Base-by-base conservation (phyloP, 257 asterid species). In the Capsicum pubescens region DNA sequence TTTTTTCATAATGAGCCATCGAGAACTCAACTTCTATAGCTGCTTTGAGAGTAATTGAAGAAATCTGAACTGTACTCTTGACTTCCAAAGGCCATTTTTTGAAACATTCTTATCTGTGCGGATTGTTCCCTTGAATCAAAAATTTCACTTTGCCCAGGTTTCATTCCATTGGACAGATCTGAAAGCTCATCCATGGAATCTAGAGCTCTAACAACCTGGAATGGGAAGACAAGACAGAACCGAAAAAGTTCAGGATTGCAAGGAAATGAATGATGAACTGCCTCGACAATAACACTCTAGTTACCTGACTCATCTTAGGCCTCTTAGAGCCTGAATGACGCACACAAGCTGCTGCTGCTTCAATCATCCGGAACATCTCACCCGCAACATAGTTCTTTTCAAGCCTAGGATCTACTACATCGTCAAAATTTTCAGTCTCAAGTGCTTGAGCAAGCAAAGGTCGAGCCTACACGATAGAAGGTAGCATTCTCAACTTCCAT, bases 321-420 rank as follows among this genome's bases (percentile, higher is more conserved):
- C 98, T 86, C 87, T 91, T 93, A 72, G 98, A 83, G 67, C 95
- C 96, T 84, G 88, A 91, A 86, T 95, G 98, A 8, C 97, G 97
- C 48, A 95, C 92, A 19, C 98, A 95, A 70, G 98, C 98, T 55
- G 98, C 98, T 15, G 97, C 98, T 63, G 98, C 97, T 93, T 93
- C 98, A 56, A 91, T 91, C 95, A 95, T 88, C 87, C 98, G 84
- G 87, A 95, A 92, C 95, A 93, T 91, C 88, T 95, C 97, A 78
- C 88, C 87, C 42, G 90, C 87, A 36, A 91, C 77, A 54, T 85
- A 95, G 89, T 91, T 87, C 3, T 87, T 88, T 82, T 82, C 93
- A 55, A 95, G 83, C 84, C 88, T 89, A 7, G 90, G 84, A 88
- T 95, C 98, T 56, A 92, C 92, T 35, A 95, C 39, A 9, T 89